Evolutionary conservation across 2,329 filamentous ascomycete genomes (phyloP).

Genomic region (Calonectria hawksworthii): DNA sequence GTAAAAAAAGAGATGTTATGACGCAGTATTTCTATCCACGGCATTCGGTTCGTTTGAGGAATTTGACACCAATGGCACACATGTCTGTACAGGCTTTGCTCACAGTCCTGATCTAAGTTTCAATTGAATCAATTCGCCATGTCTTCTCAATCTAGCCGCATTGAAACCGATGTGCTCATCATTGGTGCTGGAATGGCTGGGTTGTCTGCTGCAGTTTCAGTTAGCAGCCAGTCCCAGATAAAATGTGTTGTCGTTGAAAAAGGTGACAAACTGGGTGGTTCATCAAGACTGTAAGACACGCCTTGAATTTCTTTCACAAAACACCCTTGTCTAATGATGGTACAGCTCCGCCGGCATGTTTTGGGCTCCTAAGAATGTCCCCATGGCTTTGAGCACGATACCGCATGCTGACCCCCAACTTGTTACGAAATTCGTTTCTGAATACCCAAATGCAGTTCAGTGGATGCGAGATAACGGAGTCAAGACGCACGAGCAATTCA

Average conservation of each 20-base stretch:
- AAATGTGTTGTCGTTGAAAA: conserved; percentile 28
- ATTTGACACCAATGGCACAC: background rate
- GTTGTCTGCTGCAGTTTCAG: conserved; percentile 24
- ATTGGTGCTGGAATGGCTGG: conserved; percentile 33
- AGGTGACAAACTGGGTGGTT: conserved; percentile 23
- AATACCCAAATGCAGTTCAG: conserved; percentile 27
- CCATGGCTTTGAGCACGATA: conserved; percentile 20
- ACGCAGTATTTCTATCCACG: conserved; percentile 13
- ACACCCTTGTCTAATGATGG: background rate
- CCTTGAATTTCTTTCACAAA: background rate
- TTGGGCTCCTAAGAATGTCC: conserved; percentile 25
- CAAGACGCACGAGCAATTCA: conserved; percentile 29
- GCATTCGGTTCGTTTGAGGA: background rate
- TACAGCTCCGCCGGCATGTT: conserved; percentile 32
- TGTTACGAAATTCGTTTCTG: conserved; percentile 21
- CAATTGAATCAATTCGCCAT: background rate
- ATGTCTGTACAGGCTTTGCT: background rate
- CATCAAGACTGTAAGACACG: conserved; percentile 19
- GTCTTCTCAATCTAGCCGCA: background rate
- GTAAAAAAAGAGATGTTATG: background rate
- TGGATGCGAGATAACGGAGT: conserved; percentile 32
- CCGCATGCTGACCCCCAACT: conserved; percentile 27
- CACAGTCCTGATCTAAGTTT: background rate
- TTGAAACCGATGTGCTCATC: conserved; percentile 30
- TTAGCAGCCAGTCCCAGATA: conserved; percentile 8